Evolutionary conservation across 1,284 basidiomycete genomes (phyloP).

Genomic region (Pulveroboletus sp.): DNA sequence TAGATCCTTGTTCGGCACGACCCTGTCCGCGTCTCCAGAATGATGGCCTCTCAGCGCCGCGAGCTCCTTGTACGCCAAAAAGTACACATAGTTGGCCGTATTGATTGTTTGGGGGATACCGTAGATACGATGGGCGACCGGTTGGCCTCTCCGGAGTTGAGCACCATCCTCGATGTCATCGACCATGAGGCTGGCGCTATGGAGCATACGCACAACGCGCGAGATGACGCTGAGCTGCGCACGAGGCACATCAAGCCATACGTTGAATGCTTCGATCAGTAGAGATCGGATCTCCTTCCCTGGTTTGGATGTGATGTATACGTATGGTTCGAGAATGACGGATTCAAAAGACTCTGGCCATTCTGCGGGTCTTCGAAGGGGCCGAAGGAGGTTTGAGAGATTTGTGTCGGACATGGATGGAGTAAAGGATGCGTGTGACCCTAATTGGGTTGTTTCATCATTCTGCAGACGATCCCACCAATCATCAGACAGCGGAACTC

Average conservation of each 20-base stretch:
- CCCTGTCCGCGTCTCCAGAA: slow-evolving; percentile 29
- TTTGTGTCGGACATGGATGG: slow-evolving; percentile 24
- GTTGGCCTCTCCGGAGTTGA: slow-evolving; percentile 84
- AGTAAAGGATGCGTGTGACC: neutral
- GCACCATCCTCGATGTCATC: slow-evolving; percentile 99
- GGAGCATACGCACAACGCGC: slow-evolving; percentile 88
- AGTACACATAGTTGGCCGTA: slow-evolving; percentile 96
- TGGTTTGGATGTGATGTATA: slow-evolving; percentile 81
- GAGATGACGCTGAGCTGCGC: slow-evolving; percentile 75
- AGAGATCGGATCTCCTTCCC: slow-evolving; percentile 93
- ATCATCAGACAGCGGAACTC: neutral
- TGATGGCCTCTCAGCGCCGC: slow-evolving; percentile 52
- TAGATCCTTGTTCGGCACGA: slow-evolving; percentile 47
- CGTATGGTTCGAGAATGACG: slow-evolving; percentile 87
- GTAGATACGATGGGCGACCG: slow-evolving; percentile 94
- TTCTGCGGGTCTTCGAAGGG: slow-evolving; percentile 22
- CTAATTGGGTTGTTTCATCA: neutral
- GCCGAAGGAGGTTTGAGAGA: slow-evolving; percentile 24
- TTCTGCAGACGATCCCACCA: neutral
- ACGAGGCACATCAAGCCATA: slow-evolving; percentile 84
- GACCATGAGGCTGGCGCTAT: slow-evolving; percentile 93
- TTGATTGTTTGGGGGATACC: slow-evolving; percentile 98
- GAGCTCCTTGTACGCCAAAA: slow-evolving; percentile 82
- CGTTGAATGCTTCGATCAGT: slow-evolving; percentile 93
- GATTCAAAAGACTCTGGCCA: slow-evolving; percentile 31